Evolutionary conservation across 116 monocot species (phyloP).

Genomic region (Papilionanthe hybrid): DNA sequence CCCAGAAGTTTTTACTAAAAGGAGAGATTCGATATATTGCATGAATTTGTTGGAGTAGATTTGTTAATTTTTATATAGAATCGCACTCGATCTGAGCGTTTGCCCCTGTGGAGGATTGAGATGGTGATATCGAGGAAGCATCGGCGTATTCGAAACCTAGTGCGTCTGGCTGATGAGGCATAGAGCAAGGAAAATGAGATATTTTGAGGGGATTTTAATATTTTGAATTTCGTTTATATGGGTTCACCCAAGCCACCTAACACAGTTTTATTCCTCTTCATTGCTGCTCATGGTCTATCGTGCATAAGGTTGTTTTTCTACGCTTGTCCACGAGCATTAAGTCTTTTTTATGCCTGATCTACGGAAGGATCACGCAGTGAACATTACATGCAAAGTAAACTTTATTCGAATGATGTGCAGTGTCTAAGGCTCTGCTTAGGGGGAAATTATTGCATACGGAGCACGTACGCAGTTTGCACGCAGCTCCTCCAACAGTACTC

Average conservation of each 20-base stretch:
- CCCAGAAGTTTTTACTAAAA: background rate
- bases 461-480: too few relatives aligned
- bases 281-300: background rate
- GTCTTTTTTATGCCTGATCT: too few relatives aligned
- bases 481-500: too few relatives aligned
- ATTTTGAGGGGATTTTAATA: background rate
- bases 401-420: too few relatives aligned
- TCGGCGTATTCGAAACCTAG: background rate
- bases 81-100: background rate
- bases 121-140: background rate
- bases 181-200: background rate
- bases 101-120: conserved; percentile 1
- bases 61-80: background rate
- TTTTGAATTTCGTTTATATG: background rate
- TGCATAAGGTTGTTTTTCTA: too few relatives aligned
- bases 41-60: background rate
- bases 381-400: too few relatives aligned
- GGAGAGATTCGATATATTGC: too few relatives aligned
- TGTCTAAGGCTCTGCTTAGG: too few relatives aligned
- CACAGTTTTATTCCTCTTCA: background rate
- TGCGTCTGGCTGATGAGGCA: background rate
- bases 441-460: too few relatives aligned
- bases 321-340: too few relatives aligned
- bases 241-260: background rate
- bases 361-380: too few relatives aligned